Evolutionary conservation across 2,329 filamentous ascomycete genomes (phyloP), one percentile per base, ranked within the genome.

Genomic region (Gyromitra esculenta): DNA sequence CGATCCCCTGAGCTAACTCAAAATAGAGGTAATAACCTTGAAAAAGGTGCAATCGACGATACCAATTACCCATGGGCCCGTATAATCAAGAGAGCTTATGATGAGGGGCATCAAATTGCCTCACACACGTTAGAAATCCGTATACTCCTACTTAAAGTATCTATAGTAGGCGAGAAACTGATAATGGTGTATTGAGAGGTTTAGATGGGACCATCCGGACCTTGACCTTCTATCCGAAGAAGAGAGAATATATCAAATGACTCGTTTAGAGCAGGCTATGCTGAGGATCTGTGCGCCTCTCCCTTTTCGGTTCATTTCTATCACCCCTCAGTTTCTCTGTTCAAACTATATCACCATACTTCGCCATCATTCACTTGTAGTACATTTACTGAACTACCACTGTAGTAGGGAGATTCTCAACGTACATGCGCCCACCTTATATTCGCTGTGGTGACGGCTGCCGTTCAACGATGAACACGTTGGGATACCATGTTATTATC

Each of bases 41-140:
- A 63, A 5, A 81, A 81, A 67, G 83, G 83, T 18, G 75, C 79
- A 18, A 86, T 87, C 3, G 85, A 87, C 71, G 82, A 83, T 21
- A 73, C 81, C 0, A 75, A 79, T 5, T 82, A 79, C 5, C 77
- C 54, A 6, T 86, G 83, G 83, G 80, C 83, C 4, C 78, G 60
- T n/a, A 78, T 86, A 37, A 79, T 87, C 41, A 80, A 78, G 81
- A 86, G 86, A 77, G 86, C 86, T 0, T 87, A 83, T 78, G 83
- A 83, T 1, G 84, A 84, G 1, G 87, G 87, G 0, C 87, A 88
- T 79, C 87, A 88, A 79, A 83, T 88, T 60, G 85, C 86, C n/a
- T 86, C 86, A 1, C 87, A 88, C 80, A 87, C 86, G 52, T 77
- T 15, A 62, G 71, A 60, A 31, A 35, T 66, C 45, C 37, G 31